Evolutionary conservation across 2,329 filamentous ascomycete genomes (phyloP).

Genomic region (Herpotrichia juniperi): DNA sequence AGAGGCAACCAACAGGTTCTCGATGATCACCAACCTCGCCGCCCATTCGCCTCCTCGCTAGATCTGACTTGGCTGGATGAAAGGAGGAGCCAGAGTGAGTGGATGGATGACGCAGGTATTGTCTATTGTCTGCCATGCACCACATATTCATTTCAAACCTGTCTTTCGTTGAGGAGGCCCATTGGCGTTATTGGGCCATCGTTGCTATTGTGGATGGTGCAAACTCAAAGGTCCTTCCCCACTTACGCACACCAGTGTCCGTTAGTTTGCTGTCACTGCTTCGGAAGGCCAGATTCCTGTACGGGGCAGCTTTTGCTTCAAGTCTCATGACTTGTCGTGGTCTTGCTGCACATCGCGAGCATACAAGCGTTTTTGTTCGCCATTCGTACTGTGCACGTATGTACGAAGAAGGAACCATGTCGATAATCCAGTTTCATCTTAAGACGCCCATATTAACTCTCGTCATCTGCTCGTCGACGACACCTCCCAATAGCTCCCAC

Average conservation of each 20-base stretch:
- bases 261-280: constrained; percentile 10
- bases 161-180: constrained; percentile 5
- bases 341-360: constrained; percentile 8
- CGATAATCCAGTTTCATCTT: constrained; percentile 20
- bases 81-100: constrained; percentile 6
- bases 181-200: neutral
- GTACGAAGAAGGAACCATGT: neutral
- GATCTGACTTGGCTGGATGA: constrained; percentile 21
- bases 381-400: neutral
- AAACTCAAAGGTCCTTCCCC: neutral
- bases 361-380: constrained; percentile 8
- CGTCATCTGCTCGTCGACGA: neutral
- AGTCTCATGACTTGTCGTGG: constrained; percentile 24
- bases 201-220: neutral
- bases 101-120: constrained; percentile 9
- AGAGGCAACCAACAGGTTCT: neutral
- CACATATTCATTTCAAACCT: constrained; percentile 17
- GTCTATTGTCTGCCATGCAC: constrained; percentile 17
- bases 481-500: neutral
- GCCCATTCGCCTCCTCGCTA: constrained; percentile 1
- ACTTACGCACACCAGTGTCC: constrained; percentile 2
- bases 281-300: constrained; percentile 13
- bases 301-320: neutral
- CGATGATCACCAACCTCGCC: constrained; percentile 2
- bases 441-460: constrained; percentile 14